Percentiles rank a stretch among this genome's conserved stretches.
Evolutionary conservation across 78 protist genomes (phyloP).

Genomic region (Pigoraptor vietnamica): DNA sequence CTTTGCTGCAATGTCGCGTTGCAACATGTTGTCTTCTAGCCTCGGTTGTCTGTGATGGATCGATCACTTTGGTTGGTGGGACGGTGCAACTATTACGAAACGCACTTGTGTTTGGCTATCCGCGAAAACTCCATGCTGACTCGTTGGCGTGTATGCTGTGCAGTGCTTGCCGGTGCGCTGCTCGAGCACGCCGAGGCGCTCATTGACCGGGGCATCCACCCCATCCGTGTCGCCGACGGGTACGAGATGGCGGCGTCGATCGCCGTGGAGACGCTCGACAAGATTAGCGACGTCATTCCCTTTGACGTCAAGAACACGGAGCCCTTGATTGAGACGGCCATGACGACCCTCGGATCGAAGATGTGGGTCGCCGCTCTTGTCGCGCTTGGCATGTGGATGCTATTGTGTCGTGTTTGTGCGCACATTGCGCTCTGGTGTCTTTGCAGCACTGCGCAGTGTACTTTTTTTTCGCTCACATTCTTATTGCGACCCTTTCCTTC

Average conservation of each 20-base stretch:
- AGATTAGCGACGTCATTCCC: conserved; percentile 54
- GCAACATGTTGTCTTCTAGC: too few species aligned
- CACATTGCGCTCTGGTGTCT: neutral
- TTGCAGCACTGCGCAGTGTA: neutral
- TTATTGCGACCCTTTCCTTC: neutral
- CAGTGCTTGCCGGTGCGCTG: conserved; percentile 97
- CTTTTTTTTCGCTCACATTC: neutral
- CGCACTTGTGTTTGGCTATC: too few species aligned
- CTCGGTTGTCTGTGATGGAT: neutral
- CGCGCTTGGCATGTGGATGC: too few species aligned
- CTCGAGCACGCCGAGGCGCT: conserved; percentile 92
- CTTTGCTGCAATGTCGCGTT: neutral
- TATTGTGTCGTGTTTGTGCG: neutral
- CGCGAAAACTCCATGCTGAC: too few species aligned
- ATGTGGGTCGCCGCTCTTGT: conserved; percentile 55
- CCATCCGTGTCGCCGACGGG: conserved; percentile 92
- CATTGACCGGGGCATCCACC: conserved; percentile 95
- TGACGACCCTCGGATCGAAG: conserved; percentile 94
- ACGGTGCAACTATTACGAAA: neutral
- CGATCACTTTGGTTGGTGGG: neutral
- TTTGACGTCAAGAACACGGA: conserved; percentile 47
- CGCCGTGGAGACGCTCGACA: conserved; percentile 47
- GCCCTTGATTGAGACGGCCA: conserved; percentile 83
- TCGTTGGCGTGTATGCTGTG: too few species aligned
- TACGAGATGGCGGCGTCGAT: conserved; percentile 41